Conservation (phyloP, 768 basidiomycete species). For the Lactarius vividus region DNA sequence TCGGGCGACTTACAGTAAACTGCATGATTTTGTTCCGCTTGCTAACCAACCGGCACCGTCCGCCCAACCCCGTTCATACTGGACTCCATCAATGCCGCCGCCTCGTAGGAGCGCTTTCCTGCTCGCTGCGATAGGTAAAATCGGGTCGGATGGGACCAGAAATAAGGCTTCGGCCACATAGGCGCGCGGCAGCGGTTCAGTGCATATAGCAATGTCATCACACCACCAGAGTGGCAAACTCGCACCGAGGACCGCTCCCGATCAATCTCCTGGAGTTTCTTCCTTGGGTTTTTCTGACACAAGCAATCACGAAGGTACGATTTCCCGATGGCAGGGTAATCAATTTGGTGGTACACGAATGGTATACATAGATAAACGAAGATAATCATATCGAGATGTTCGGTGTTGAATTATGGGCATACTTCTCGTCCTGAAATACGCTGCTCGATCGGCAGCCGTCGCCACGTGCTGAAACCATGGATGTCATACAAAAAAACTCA, state of each 20-base stretch:
- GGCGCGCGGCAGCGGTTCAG: too few species aligned
- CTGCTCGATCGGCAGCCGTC: not conserved
- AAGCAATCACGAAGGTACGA: constrained; percentile 30
- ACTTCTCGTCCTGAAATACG: not conserved
- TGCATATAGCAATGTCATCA: too few species aligned
- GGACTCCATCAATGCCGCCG: constrained; percentile 44
- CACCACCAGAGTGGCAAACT: too few species aligned
- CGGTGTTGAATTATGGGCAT: not conserved
- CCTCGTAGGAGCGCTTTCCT: constrained; percentile 55
- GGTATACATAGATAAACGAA: not conserved
- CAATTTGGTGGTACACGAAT: constrained; percentile 3
- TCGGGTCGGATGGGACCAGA: constrained; percentile 62
- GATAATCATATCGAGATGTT: constrained; percentile 3
- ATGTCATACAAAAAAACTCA: not conserved
- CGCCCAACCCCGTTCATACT: constrained; percentile 45
- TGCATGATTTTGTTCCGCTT: constrained; percentile 41
- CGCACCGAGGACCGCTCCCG: constrained; percentile 29
- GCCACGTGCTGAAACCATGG: not conserved
- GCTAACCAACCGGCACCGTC: constrained; percentile 43
- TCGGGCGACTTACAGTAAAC: too few species aligned
- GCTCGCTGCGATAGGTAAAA: constrained; percentile 44
- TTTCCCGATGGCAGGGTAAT: constrained; percentile 38
- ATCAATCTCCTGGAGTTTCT: not conserved
- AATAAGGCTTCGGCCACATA: constrained; percentile 58
- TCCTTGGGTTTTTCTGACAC: constrained; percentile 2